phyloP scores from a whole-genome alignment of 257 asterid species.

The Rubia yunnanensis region DNA sequence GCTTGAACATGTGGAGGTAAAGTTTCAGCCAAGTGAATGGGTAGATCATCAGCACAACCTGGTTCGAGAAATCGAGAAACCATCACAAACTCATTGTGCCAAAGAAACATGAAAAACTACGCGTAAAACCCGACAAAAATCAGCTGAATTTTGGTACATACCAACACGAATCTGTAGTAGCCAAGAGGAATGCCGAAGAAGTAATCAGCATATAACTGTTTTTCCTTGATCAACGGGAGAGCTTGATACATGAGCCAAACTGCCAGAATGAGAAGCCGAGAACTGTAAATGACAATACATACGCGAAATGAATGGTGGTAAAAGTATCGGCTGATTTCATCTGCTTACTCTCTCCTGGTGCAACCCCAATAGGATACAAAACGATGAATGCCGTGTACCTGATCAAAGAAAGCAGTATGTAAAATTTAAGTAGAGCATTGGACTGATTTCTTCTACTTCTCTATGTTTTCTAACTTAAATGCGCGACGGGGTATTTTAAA shows the following conservation, averaged over 20 bases:
- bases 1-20: constrained; percentile 83
- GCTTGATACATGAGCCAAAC: constrained; percentile 96
- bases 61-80: constrained; percentile 13
- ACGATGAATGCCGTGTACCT: constrained; percentile 88
- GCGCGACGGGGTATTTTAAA: no score
- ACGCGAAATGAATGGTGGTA: not conserved
- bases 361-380: constrained; percentile 81
- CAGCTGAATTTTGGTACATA: constrained; percentile 18
- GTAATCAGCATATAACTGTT: constrained; percentile 50
- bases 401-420: constrained; percentile 15
- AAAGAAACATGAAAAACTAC: no score
- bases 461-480: no score
- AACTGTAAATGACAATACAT: not conserved
- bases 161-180: constrained; percentile 54
- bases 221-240: constrained; percentile 61
- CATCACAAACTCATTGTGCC: not conserved
- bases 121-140: not conserved
- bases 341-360: constrained; percentile 87
- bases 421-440: not conserved
- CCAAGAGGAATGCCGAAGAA: constrained; percentile 44
- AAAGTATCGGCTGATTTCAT: not conserved
- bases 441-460: not conserved
- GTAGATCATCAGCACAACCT: constrained; percentile 66
- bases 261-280: constrained; percentile 16
- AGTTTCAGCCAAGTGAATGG: constrained; percentile 89